Conservation (phyloP, 2,329 filamentous ascomycete species). For the Penicillium sp. region DNA sequence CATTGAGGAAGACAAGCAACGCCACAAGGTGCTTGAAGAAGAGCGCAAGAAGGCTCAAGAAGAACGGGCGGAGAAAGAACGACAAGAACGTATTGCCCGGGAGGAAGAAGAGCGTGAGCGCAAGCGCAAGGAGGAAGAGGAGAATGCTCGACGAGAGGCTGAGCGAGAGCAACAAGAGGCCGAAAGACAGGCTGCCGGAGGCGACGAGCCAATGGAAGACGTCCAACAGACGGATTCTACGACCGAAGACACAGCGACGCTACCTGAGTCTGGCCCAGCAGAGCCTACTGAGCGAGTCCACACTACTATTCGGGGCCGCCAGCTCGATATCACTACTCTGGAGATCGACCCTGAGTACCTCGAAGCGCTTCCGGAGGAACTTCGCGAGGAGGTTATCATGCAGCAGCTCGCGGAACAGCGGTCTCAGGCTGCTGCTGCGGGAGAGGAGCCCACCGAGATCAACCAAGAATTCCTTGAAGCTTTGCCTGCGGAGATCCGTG, state of each 20-base stretch:
- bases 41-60: constrained; percentile 64
- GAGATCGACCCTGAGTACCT: constrained; percentile 95
- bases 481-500: constrained; percentile 83
- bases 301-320: constrained; percentile 81
- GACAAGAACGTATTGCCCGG: constrained; percentile 66
- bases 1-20: constrained; percentile 76
- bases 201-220: constrained; percentile 73
- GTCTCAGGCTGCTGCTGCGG: constrained; percentile 71
- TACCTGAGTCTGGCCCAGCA: constrained; percentile 52
- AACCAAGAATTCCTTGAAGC: constrained; percentile 94
- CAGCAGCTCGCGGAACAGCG: constrained; percentile 83
- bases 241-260: constrained; percentile 33
- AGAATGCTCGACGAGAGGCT: constrained; percentile 63
- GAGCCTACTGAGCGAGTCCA: constrained; percentile 66
- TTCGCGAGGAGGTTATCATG: constrained; percentile 94
- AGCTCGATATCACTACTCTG: constrained; percentile 90
- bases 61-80: constrained; percentile 62
- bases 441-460: constrained; percentile 69
- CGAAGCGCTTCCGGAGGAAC: constrained; percentile 94
- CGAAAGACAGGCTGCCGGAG: constrained; percentile 53
- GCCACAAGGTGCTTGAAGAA: constrained; percentile 63
- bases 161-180: constrained; percentile 68
- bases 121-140: constrained; percentile 68
- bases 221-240: constrained; percentile 61
- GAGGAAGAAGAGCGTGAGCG: constrained; percentile 76